Conservation (phyloP, 768 basidiomycete species). For the Trametes villosa region DNA sequence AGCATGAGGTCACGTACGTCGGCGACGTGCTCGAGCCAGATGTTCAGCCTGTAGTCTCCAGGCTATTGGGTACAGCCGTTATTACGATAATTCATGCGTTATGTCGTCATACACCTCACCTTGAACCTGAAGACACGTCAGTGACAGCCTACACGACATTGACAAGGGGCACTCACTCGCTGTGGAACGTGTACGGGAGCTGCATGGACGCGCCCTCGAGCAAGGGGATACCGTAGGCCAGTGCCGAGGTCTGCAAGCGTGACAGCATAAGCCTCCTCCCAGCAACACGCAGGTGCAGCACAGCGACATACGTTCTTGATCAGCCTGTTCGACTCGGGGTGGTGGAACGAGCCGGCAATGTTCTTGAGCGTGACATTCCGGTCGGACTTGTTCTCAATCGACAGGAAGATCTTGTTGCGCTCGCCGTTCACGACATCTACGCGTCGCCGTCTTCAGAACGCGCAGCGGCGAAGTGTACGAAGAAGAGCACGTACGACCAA, state of each 20-base stretch:
- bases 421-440: conserved; percentile 87
- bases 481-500: conserved; percentile 63
- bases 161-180: conserved; percentile 63
- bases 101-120: conserved; percentile 24
- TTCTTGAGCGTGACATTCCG: conserved; percentile 69
- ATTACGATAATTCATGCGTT: not conserved
- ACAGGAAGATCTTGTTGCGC: conserved; percentile 66
- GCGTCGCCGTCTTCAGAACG: not conserved
- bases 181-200: conserved; percentile 75
- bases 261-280: not conserved
- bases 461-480: not conserved
- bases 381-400: conserved; percentile 76
- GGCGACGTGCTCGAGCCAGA: conserved; percentile 74
- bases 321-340: conserved; percentile 63
- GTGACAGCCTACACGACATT: not conserved
- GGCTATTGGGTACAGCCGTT: conserved; percentile 48
- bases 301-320: conserved; percentile 61
- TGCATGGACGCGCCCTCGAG: conserved; percentile 60
- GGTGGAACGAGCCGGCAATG: conserved; percentile 69
- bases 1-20: conserved; percentile 52
- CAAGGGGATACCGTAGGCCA: conserved; percentile 57
- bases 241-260: conserved; percentile 55
- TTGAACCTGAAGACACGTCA: conserved; percentile 18
- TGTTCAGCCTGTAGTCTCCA: conserved; percentile 70
- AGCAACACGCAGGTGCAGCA: not conserved